phyloP scores from a whole-genome alignment of 306 rosid species.

The Lagenaria siceraria region DNA sequence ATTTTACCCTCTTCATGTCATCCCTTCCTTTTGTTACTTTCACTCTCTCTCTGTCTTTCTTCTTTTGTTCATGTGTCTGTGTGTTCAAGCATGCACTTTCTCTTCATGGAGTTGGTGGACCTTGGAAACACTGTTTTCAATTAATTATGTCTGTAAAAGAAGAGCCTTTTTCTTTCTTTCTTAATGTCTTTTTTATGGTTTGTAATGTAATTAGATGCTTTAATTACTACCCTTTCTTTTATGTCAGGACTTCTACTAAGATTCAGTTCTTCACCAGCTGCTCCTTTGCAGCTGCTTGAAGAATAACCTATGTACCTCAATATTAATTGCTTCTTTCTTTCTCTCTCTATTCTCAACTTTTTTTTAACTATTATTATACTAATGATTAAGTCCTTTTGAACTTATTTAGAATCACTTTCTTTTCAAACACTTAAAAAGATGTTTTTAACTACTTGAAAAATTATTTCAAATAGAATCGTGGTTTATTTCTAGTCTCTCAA shows the following conservation, averaged over 20 bases:
- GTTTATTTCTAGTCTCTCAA: too few relatives aligned
- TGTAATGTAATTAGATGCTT: slow-evolving; percentile 3
- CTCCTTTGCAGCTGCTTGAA: not conserved
- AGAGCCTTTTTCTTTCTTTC: not conserved
- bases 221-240: not conserved
- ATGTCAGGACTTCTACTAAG: not conserved
- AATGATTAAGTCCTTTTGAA: too few relatives aligned
- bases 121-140: slow-evolving; percentile 1
- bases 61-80: not conserved
- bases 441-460: too few relatives aligned
- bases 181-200: not conserved
- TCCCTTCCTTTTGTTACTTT: not conserved
- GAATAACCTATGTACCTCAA: not conserved
- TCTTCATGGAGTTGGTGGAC: not conserved
- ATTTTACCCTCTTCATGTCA: not conserved
- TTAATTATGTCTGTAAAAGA: not conserved
- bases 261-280: not conserved
- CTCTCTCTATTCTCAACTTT: not conserved
- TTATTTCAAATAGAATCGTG: too few relatives aligned
- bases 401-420: not conserved
- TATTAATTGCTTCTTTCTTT: not conserved
- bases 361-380: too few relatives aligned
- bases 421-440: too few relatives aligned
- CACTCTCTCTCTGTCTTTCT: too few relatives aligned
- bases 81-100: not conserved